Evolutionary conservation across 2,329 filamentous ascomycete species (phyloP), one percentile per base, ranked within the genome.

Genomic region (Aspergillus amoenus): DNA sequence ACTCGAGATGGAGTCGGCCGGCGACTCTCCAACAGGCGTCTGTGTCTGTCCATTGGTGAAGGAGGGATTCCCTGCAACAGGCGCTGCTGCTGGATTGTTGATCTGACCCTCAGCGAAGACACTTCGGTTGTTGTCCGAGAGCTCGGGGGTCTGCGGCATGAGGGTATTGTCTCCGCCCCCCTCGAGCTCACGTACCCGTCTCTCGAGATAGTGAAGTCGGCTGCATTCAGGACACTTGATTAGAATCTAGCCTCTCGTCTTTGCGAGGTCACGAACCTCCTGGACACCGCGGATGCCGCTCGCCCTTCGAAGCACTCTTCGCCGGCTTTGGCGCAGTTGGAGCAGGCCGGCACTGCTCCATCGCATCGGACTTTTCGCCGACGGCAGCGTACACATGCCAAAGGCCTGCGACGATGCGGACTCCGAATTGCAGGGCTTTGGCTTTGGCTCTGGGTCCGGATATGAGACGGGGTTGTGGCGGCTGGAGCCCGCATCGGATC

Each of bases 351-450:
- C 34, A 34, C 22, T 4, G 21, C 50, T 21, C 55, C 55, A 37
- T 57, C 55, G 37, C 55, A 57, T 5, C 55, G 50, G 44, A 57
- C 45, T 39, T 57, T 57, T 13, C 55, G 53, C 34, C 46, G 45
- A 11, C 53, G 49, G 21, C 55, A 57, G 5, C 53, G 37, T 17
- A 43, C 12, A 13, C 45, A 55, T 1, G 53, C 53, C 27, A 50
- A 12, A 4, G 53, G 30, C 22, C 52, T 44, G 4, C 52, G 32
- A 15, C 40, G 40, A 18, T 11, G 15, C 5, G n/a, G 40, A 42
- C n/a, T 42, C 9, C 40, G 40, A 3, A 5, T 13, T 12, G 40
- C 9, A 9, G 40, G 40, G 40, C 8, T 18, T 17, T 12, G 40
- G 1, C 11, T 42, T 12, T 42, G 40, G 4, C 22, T 9, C 11